Base-by-base conservation (phyloP, 2,329 filamentous ascomycete genomes). In the Dactylellina sp. region DNA sequence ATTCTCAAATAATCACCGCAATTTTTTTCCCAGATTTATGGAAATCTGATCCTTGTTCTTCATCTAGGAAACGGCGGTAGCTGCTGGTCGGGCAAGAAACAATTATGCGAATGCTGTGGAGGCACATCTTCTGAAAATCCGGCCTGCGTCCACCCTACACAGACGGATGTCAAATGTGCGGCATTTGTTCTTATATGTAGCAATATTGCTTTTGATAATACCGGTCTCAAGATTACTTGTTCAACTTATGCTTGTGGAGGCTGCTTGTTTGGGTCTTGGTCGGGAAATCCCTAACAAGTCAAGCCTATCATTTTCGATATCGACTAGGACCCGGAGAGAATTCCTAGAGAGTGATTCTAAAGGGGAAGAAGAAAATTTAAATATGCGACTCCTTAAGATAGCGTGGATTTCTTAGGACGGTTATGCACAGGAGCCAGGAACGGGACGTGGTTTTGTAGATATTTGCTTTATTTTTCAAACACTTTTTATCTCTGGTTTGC, bases 161-260 rank as follows among this genome's bases (percentile, higher is more conserved):
- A 56, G 3, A 60, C 37, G 20, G 39, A 64, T 2, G 28, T 49
- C 18, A 59, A 64, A 55, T 71, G 59, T n/a, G 59, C 46, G 7
- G 66, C 28, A 3, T 40, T 64, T 5, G 59, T 71, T n/a, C 52
- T 64, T 2, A 16, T 71, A 1, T 71, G 66, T 14, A 59, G 49
- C 11, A 64, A 50, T 12, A 20, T 59, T 11, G 66, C 42, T 25
- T 37, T 59, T 9, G 59, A 59, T 18, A 24, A 20, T 42, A 57
- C 20, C 7, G 66, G 66, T 35, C 9, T 44, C 3, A 56, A 71
- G 35, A n/a, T 64, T 12, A 50, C 40, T 18, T 71, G 66, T 46
- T 71, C 66, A 16, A 52, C 35, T n/a, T 71, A 59, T 37, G 50
- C 59, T n/a, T 71, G 66, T 12, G 66, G 66, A 20, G 20, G 28